Evolutionary conservation across 352 stramenopile genomes (phyloP), one percentile per base, ranked within the genome.

Genomic region (Phytopythium cucurbitacearum): DNA sequence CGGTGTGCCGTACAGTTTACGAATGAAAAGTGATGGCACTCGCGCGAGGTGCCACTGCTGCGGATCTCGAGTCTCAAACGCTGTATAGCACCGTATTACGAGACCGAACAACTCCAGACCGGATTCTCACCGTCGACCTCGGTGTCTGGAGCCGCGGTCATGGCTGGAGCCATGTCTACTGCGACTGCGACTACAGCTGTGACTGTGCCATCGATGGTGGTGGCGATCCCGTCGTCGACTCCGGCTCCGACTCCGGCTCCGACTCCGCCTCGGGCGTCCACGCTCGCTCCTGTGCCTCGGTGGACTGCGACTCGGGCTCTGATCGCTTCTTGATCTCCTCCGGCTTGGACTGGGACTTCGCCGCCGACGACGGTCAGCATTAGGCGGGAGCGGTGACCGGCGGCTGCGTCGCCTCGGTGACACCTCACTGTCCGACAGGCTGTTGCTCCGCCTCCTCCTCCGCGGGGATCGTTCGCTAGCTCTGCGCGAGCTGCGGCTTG

Each of bases 251-350:
- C 42, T 48, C 16, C 7, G 42, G 16, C 42, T 48, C 43, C 4
- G 3, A 11, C 43, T 48, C 9, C 21, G n/a, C 3, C 9, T 6
- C 10, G 21, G 3, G 12, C 21, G 21, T 13, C 43, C 21, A 12
- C 16, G 9, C 43, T 10, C 10, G 9, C 11, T 9, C 4, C 9
- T 33, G 3, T 5, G 5, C 28, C 21, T 36, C 0, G 5, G 11
- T 33, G 21, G 10, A 32, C 21, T 36, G 21, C 57, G 12, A 35
- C 54, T 63, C 13, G 28, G 40, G 42, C 21, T 48, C 7, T 16
- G 21, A 28, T 28, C 21, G 34, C 33, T 51, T 34, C 45, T 58
- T 3, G 12, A 54, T 28, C 35, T 21, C 21, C 37, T 39, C 16
- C 15, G 36, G 1, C 28, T 39, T 28, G 48, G 32, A 10, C 47